Evolutionary conservation across 192 early-diverging fungal species (phyloP).

Genomic region (Haplosporangium gracile): DNA sequence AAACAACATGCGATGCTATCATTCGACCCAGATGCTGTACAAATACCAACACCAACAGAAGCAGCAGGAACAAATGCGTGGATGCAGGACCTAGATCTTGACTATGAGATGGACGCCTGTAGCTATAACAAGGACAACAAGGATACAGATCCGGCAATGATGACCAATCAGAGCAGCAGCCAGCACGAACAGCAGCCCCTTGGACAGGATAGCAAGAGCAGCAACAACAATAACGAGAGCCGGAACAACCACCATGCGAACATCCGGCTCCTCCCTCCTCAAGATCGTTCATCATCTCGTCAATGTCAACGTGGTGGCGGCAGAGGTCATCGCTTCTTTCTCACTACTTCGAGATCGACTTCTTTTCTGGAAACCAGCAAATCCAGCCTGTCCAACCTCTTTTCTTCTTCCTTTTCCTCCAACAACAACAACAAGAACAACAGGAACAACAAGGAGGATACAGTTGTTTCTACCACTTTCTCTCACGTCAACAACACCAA

Average conservation of each 20-base stretch:
- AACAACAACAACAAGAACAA: not conserved
- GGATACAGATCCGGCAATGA: not conserved
- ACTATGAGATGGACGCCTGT: not conserved
- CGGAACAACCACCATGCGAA: constrained; percentile 6
- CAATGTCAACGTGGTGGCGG: no score
- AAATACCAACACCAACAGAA: not conserved
- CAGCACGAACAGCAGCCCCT: not conserved
- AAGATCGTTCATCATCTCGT: not conserved
- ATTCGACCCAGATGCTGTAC: not conserved
- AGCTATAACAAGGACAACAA: not conserved
- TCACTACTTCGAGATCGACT: not conserved
- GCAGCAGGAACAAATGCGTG: not conserved
- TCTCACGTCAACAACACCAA: not conserved
- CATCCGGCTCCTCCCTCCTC: not conserved
- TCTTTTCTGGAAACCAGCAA: not conserved
- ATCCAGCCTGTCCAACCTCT: not conserved
- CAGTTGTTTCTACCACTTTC: not conserved
- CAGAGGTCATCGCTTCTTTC: not conserved
- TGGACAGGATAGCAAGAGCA: not conserved
- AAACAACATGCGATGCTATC: no score
- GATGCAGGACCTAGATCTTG: not conserved
- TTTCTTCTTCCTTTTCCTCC: not conserved
- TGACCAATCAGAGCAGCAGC: not conserved
- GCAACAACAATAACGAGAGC: not conserved
- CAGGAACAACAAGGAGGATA: not conserved